Conservation (phyloP, 1,139 yeast species). For the Pichia sp. region DNA sequence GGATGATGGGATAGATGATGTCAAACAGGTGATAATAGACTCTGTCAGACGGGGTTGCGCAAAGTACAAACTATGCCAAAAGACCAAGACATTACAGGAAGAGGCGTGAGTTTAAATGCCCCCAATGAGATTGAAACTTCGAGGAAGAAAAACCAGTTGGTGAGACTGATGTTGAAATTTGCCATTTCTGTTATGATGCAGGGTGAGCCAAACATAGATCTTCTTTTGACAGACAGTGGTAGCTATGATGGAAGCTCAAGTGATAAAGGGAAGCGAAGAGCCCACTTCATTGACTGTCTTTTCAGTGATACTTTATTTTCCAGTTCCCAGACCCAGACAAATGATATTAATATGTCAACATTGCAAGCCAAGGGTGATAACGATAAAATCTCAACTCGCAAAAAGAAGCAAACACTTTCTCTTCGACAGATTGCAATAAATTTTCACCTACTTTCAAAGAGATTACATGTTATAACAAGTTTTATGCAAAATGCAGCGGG, state of each 20-base stretch:
- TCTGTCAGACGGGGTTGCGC: no score
- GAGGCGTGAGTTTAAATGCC: no score
- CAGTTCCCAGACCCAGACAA: not conserved
- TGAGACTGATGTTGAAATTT: not conserved
- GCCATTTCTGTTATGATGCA: constrained; percentile 6
- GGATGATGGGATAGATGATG: no score
- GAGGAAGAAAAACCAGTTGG: not conserved
- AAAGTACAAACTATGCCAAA: no score
- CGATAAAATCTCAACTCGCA: not conserved
- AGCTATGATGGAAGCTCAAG: not conserved
- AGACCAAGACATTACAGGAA: no score
- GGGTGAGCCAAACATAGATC: constrained; percentile 3
- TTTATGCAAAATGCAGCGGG: constrained; percentile 54
- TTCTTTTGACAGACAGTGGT: not conserved
- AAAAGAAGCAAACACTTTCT: constrained; percentile 11
- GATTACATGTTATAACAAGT: constrained; percentile 42
- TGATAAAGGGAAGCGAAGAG: not conserved
- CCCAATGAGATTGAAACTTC: not conserved
- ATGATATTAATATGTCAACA: not conserved
- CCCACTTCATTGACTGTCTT: not conserved
- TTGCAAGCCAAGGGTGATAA: not conserved
- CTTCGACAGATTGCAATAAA: constrained; percentile 14
- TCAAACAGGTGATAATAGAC: no score
- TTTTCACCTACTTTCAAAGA: constrained; percentile 12
- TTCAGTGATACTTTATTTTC: not conserved